Percentiles rank a stretch among this genome's conserved stretches.
These are phyloP conservation scores for Pyronema omphalodes DNA, from an alignment of 495 filamentous ascomycete species.

Conservation along the genomic window DNA sequence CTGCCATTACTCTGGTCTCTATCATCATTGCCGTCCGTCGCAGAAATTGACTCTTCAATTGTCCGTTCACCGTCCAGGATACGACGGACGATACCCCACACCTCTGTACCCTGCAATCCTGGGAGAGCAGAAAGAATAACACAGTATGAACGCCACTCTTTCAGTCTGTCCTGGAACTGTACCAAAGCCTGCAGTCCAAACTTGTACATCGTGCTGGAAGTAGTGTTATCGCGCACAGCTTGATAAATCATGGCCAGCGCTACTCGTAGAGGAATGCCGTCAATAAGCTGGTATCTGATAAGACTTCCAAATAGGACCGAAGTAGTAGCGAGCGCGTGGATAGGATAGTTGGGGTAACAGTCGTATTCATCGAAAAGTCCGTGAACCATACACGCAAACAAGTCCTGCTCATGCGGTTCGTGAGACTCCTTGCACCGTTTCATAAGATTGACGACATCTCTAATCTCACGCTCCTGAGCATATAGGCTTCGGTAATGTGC, in stretches of 20 bases:
- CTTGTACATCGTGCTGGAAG: conserved; percentile 84
- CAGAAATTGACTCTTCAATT: neutral
- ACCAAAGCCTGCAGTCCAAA: conserved; percentile 94
- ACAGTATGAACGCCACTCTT: conserved; percentile 85
- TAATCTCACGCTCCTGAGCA: conserved; percentile 61
- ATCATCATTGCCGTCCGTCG: neutral
- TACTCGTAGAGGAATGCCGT: conserved; percentile 74
- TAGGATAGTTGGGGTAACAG: conserved; percentile 83
- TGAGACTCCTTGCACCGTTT: conserved; percentile 68
- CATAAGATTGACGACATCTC: conserved; percentile 62
- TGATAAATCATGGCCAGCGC: conserved; percentile 91
- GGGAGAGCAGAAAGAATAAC: conserved; percentile 62
- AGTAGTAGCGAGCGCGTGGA: conserved; percentile 83
- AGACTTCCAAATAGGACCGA: conserved; percentile 94
- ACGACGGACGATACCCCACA: conserved; percentile 63
- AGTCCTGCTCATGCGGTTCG: conserved; percentile 68
- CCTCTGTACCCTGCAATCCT: conserved; percentile 63
- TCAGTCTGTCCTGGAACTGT: conserved; percentile 61
- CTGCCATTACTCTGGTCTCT: neutral
- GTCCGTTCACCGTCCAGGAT: conserved; percentile 31
- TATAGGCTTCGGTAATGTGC: conserved; percentile 96
- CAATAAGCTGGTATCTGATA: conserved; percentile 77
- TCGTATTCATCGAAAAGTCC: conserved; percentile 94
- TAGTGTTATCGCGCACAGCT: conserved; percentile 63
- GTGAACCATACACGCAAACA: conserved; percentile 97